Base-by-base conservation (phyloP, 2,329 filamentous ascomycete species). In the Daldinia sp. region DNA sequence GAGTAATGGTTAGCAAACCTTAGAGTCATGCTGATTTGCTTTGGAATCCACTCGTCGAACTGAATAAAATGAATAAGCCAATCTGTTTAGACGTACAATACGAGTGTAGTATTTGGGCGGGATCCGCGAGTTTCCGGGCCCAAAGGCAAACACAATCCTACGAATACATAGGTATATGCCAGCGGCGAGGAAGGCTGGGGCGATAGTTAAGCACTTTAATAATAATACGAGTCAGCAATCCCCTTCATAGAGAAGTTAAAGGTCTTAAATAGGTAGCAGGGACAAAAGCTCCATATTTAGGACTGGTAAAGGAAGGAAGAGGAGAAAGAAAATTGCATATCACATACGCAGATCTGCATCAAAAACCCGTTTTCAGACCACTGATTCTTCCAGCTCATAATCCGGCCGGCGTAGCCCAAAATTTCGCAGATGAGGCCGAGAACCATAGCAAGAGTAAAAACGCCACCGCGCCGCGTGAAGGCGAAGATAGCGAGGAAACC, bases 131-230 rank as follows among this genome's bases (percentile, higher is more conserved):
- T 83, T 81, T 69, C 82, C 78, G 0, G 77, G 72, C 0, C 82
- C 82, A 67, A 82, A 83, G 0, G 77, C 79, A 48, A 76, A 74
- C 9, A 84, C 82, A 63, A 85, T 82, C 35, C 79, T 76, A 9
- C 81, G 73, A 49, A 90, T 77, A 63, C 85, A 88, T 52, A 91
- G 77, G 70, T 91, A 91, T 37, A 90, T 82, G 1, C 82, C 85
- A 0, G 86, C 88, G 7, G 86, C 83, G 72, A 90, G 79, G 71
- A 90, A 90, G 1, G 87, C 87, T 0, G 89, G 88, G 0, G 80
- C 87, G 61, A 90, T 82, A 3, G 87, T 90, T 58, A 91, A 78
- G 66, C 83, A 85, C 45, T 48, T 17, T 8, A 27, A 45, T 13
- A 10, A 39, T 9, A 17, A 10, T 3, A 48, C 25, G 27, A 48